Conservation (phyloP, 2,329 filamentous ascomycete species). For the Pseudopithomyces chartarum region DNA sequence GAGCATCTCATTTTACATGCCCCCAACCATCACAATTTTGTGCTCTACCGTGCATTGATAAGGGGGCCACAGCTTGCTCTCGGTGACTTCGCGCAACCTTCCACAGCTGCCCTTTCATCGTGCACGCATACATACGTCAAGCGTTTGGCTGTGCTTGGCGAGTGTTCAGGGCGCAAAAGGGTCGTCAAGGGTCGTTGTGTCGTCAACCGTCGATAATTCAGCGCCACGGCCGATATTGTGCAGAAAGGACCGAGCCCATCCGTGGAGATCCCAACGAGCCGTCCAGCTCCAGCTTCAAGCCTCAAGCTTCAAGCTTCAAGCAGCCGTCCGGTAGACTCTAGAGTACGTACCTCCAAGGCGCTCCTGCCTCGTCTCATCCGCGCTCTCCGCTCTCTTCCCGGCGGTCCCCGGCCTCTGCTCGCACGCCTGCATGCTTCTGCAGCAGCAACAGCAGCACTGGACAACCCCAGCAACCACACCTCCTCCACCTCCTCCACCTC, state of each 20-base stretch:
- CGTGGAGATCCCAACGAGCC: too few species aligned
- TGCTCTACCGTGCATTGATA: slow-evolving; percentile 13
- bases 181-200: too few species aligned
- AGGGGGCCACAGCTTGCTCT: slow-evolving; percentile 5
- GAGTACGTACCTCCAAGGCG: slow-evolving; percentile 21
- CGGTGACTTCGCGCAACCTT: slow-evolving; percentile 3
- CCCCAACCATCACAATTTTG: slow-evolving; percentile 26
- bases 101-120: neutral
- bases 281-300: too few species aligned
- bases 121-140: neutral
- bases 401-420: slow-evolving; percentile 26
- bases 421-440: slow-evolving; percentile 10
- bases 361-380: slow-evolving; percentile 14
- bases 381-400: slow-evolving; percentile 34
- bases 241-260: neutral
- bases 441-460: slow-evolving; percentile 10
- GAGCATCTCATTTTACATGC: slow-evolving; percentile 29
- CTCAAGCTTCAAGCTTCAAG: too few species aligned
- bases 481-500: too few species aligned
- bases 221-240: slow-evolving; percentile 13
- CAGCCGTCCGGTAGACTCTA: neutral
- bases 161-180: neutral
- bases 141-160: slow-evolving; percentile 10
- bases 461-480: neutral
- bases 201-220: neutral